A percentile compares a stretch with the other conserved stretches of the same genome.
These are phyloP conservation scores for Bipolaris cookei DNA, from an alignment of 2,329 filamentous ascomycete genomes.

Conservation along the genomic window DNA sequence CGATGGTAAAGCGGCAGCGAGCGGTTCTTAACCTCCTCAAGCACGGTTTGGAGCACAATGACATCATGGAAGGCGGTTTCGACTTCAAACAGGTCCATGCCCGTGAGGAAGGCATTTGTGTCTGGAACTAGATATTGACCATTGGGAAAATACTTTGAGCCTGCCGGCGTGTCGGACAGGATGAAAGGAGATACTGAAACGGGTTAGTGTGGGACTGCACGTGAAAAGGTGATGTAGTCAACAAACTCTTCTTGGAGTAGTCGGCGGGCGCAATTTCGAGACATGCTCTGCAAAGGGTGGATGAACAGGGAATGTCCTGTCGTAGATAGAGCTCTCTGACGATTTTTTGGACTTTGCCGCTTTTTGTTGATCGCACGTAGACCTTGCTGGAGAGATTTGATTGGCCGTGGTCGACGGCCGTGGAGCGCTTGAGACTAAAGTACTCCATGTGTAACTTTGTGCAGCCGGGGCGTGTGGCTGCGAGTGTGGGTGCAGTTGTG, in stretches of 20 bases:
- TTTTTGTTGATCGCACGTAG: slow-evolving; percentile 92
- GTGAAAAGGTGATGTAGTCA: background rate
- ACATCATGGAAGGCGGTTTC: slow-evolving; percentile 93
- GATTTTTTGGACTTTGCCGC: slow-evolving; percentile 98
- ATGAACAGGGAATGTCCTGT: slow-evolving; percentile 97
- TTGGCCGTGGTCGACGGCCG: slow-evolving; percentile 60
- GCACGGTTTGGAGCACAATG: slow-evolving; percentile 92
- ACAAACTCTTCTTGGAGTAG: slow-evolving; percentile 75
- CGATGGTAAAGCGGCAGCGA: slow-evolving; percentile 95
- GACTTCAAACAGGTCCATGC: slow-evolving; percentile 97
- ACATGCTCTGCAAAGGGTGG: slow-evolving; percentile 81
- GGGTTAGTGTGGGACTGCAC: slow-evolving; percentile 27
- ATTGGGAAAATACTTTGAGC: slow-evolving; percentile 78
- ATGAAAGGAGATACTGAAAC: slow-evolving; percentile 76
- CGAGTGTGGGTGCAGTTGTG: slow-evolving; percentile 14
- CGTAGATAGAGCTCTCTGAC: slow-evolving; percentile 95
- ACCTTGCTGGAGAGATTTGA: slow-evolving; percentile 92
- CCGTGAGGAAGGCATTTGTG: slow-evolving; percentile 92
- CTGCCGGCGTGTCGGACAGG: slow-evolving; percentile 85
- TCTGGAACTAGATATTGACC: slow-evolving; percentile 96
- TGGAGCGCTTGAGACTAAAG: slow-evolving; percentile 65
- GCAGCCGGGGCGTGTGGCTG: slow-evolving; percentile 8
- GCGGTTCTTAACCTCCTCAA: slow-evolving; percentile 93
- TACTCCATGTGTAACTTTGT: slow-evolving; percentile 38
- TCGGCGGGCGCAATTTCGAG: slow-evolving; percentile 76